Base-by-base conservation (phyloP, 2,329 filamentous ascomycete genomes). In the Alternaria solani region DNA sequence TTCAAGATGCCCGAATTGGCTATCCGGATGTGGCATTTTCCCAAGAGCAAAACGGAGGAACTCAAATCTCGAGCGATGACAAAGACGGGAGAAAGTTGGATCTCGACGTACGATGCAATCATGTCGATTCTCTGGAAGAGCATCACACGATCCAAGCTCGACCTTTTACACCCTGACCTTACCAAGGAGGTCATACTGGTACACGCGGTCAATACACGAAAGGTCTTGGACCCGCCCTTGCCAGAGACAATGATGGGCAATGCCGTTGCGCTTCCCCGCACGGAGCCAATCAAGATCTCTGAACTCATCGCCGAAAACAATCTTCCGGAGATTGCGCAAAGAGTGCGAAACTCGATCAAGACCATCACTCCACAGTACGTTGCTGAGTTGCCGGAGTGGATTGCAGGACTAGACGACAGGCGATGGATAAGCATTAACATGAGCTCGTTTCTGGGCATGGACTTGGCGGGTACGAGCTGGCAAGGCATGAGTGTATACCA, bases 41-140 rank as follows among this genome's bases (percentile, higher is more conserved):
- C 69, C 14, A 49, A 54, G 32, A 67, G 59, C 51, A 63, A 62
- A 18, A 51, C 62, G 23, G 57, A 60, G 25, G 34, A 48, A 54
- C 63, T 73, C 30, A 73, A 72, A 58, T 42, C 30, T 7, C 56
- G 63, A 14, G 56, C 62, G 7, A 47, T 41, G 28, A 47, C 32
- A 8, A 32, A 52, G 3, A 41, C 44, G 7, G 39, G 25, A 14
- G 55, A 56, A 30, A 48, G 43, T 14, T 72, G 65, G 65, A 62
- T 72, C 9, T 70, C 66, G n/a, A 73, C 68, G 3, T 74, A 73
- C 59, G 71, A 74, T 56, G 63, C 67, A 26, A 63, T 73, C 23
- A 62, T 72, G 36, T 67, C 65, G 1, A 28, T 71, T n/a, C 51
- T 72, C 32, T 73, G 70, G 70, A 63, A 63, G 32, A 54, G 57